Conservation (phyloP, 306 rosid genomes). For the Leucaena leucocephala region DNA sequence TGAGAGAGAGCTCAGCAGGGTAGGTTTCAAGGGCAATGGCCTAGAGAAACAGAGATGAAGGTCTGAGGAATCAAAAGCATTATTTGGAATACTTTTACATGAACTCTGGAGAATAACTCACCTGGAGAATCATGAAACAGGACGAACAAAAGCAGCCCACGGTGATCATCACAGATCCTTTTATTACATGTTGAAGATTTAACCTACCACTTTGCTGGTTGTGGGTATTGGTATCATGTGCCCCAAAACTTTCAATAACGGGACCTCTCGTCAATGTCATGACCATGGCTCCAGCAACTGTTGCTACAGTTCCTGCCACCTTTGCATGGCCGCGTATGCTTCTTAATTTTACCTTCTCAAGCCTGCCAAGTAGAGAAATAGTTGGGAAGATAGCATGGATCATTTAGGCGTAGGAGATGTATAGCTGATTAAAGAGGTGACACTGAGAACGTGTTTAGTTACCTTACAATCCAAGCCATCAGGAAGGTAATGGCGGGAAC, state of each 20-base stretch:
- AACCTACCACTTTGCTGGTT: constrained; percentile 41
- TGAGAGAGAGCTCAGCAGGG: constrained; percentile 92
- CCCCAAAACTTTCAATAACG: constrained; percentile 53
- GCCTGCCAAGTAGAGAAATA: constrained; percentile 47
- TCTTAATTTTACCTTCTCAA: constrained; percentile 72
- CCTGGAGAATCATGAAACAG: constrained; percentile 84
- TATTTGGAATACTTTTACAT: not conserved
- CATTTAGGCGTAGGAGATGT: not conserved
- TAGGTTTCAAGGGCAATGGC: constrained; percentile 76
- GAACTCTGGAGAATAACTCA: constrained; percentile 26
- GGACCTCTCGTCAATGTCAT: constrained; percentile 90
- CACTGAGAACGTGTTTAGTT: not conserved
- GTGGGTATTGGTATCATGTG: constrained; percentile 35
- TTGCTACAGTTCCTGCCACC: constrained; percentile 81
- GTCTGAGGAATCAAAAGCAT: constrained; percentile 19
- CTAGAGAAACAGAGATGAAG: constrained; percentile 42
- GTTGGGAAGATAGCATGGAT: not conserved
- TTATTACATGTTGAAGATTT: constrained; percentile 59
- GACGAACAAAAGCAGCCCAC: constrained; percentile 88
- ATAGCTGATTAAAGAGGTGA: not conserved
- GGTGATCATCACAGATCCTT: constrained; percentile 80
- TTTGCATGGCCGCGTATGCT: constrained; percentile 77
- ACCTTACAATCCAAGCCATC: constrained; percentile 86
- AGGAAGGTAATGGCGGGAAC: constrained; percentile 90
- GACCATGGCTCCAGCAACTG: constrained; percentile 91